Conservation (phyloP, 2,329 filamentous ascomycete genomes). For the Thermoascus crustaceus region DNA sequence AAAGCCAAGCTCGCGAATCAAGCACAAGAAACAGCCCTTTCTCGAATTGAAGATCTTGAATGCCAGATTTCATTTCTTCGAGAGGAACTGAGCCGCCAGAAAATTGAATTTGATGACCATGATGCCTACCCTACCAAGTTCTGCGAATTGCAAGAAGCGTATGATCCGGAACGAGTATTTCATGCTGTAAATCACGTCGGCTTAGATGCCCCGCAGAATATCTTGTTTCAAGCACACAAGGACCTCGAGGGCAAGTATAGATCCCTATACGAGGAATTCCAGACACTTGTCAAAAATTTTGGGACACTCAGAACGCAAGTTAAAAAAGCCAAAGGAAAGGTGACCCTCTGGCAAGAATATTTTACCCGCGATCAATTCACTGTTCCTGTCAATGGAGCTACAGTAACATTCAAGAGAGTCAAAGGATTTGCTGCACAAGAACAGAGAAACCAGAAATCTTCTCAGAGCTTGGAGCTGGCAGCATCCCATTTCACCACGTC, state of each 20-base stretch:
- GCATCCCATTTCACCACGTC: background rate
- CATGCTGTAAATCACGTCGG: slow-evolving; percentile 5
- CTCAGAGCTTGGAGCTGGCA: background rate
- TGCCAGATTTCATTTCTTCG: slow-evolving; percentile 15
- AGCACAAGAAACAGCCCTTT: slow-evolving; percentile 11
- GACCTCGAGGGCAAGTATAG: slow-evolving; percentile 22
- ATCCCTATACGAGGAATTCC: slow-evolving; percentile 23
- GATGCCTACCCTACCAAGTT: slow-evolving; percentile 9
- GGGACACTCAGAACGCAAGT: slow-evolving; percentile 21
- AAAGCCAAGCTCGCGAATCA: slow-evolving; percentile 13
- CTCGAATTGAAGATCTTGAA: slow-evolving; percentile 15
- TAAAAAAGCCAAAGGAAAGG: slow-evolving; percentile 27
- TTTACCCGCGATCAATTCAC: slow-evolving; percentile 24
- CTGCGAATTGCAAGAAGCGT: slow-evolving; percentile 17
- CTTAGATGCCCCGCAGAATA: slow-evolving; percentile 2
- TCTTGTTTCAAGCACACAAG: slow-evolving; percentile 11
- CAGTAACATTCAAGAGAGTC: slow-evolving; percentile 21
- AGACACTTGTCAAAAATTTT: slow-evolving; percentile 20
- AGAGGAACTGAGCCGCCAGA: slow-evolving; percentile 14
- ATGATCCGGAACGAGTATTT: slow-evolving; percentile 19
- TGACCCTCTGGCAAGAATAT: slow-evolving; percentile 21
- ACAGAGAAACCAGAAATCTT: background rate
- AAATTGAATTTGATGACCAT: slow-evolving; percentile 9
- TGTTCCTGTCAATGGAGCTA: slow-evolving; percentile 17
- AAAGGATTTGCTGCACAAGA: background rate